A percentile compares a stretch with the other conserved stretches of the same genome.
Evolutionary conservation across 1,284 basidiomycete species (phyloP).

Genomic region (Exobasidium rhododendri): DNA sequence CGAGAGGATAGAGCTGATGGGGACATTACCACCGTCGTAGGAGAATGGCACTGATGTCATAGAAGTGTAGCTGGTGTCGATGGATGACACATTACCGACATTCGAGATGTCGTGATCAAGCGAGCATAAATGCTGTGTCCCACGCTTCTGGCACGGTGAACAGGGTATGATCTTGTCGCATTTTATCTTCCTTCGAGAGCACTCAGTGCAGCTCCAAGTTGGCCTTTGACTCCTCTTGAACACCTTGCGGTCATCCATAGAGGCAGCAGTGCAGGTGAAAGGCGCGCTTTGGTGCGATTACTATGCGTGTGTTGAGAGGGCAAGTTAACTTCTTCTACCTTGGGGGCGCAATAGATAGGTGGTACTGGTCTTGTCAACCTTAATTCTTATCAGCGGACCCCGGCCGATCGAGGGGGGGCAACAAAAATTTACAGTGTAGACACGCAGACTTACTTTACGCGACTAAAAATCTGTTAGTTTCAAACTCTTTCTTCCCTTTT

Average conservation of each 20-base stretch:
- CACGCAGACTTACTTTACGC: too few species aligned
- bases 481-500: too few species aligned
- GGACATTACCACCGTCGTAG: not conserved
- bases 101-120: not conserved
- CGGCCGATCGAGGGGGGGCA: too few species aligned
- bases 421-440: too few species aligned
- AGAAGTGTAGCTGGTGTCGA: not conserved
- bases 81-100: not conserved
- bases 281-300: not conserved
- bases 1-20: not conserved
- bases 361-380: too few species aligned
- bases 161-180: constrained; percentile 43
- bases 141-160: constrained; percentile 33
- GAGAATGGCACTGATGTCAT: not conserved
- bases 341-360: too few species aligned
- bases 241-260: not conserved
- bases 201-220: constrained; percentile 41
- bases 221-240: constrained; percentile 17
- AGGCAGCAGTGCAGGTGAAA: not conserved
- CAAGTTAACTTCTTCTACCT: too few species aligned
- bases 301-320: too few species aligned
- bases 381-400: too few species aligned
- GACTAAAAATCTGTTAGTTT: too few species aligned
- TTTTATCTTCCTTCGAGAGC: constrained; percentile 33
- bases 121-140: constrained; percentile 26